Percentiles rank a stretch among this genome's conserved stretches.
Conservation (phyloP, 2,329 filamentous ascomycete genomes). For the Stagonosporopsis chrysanthemi region DNA sequence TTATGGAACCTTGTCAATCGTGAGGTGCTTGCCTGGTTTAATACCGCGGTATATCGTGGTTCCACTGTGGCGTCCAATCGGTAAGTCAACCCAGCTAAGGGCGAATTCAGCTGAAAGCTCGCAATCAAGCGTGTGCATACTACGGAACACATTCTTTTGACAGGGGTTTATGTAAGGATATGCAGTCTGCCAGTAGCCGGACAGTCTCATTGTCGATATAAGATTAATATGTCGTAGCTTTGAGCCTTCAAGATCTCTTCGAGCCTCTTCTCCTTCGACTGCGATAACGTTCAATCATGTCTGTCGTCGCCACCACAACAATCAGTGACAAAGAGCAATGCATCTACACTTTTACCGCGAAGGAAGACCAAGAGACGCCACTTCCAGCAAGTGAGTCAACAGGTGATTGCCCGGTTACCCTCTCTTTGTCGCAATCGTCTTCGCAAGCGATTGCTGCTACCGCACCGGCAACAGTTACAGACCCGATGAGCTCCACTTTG, state of each 20-base stretch:
- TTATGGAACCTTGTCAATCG: not conserved
- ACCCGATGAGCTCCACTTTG: not conserved
- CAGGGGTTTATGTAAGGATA: not conserved
- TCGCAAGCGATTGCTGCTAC: too few relatives aligned
- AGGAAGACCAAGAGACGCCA: not conserved
- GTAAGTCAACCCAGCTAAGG: not conserved
- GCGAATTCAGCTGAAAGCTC: not conserved
- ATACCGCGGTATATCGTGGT: not conserved
- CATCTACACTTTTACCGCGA: not conserved
- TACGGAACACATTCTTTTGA: not conserved
- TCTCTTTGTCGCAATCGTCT: too few relatives aligned
- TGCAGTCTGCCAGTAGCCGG: too few relatives aligned
- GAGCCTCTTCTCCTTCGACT: not conserved
- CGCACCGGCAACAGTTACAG: not conserved
- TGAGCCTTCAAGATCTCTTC: not conserved
- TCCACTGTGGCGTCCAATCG: constrained; percentile 9
- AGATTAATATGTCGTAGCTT: not conserved
- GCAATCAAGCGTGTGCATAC: too few relatives aligned
- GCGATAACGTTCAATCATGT: not conserved
- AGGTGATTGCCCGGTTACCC: not conserved
- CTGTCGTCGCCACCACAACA: not conserved
- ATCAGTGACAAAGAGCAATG: not conserved
- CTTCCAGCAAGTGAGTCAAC: not conserved
- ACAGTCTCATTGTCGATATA: not conserved
- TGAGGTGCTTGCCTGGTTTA: not conserved